Base-by-base conservation (phyloP, 2,329 filamentous ascomycete genomes). In the Aspergillus neotritici region DNA sequence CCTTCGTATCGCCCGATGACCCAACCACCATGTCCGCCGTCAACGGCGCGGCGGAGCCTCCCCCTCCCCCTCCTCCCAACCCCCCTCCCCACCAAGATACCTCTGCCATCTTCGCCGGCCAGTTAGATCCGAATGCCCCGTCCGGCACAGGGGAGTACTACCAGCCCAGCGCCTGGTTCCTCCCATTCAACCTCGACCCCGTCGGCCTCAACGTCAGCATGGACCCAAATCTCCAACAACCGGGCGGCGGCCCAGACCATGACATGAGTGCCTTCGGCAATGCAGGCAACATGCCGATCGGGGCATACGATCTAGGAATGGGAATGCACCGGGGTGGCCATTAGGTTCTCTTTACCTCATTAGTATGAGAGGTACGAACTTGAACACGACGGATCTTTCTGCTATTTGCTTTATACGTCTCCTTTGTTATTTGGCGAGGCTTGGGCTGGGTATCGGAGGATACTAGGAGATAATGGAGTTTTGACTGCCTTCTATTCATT, bases 121-220 rank as follows among this genome's bases (percentile, higher is more conserved):
- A 64, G 9, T 49, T 68, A 9, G 63, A 67, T 38, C 59, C 64
- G 21, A 53, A 57, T 32, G 61, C 60, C 4, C 62, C 61, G 1
- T 55, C 65, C 1, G 65, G 60, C 4, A 58, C 60, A 5, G 64
- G 62, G 37, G 66, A 67, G 33, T 66, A 61, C 45, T 62, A 66
- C 42, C 66, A 69, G 34, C 65, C 66, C 35, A 84, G 83, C 40
- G 87, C 86, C 4, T 97, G 90, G 87, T 94, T 94, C 64, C 82
- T 94, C 72, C 88, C 90, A 1, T 94, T 95, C 67, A 94, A 94
- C 61, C 81, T 94, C 67, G 86, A 93, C 46, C 86, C 88, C 4
- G 44, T 65, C 13, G 53, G 60, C 15, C 49, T 48, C 8, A 48
- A 47, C 25, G 52, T 45, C 36, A 42, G 34, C 31, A 49, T 55